Percentiles rank a stretch among this genome's conserved stretches.
Conservation (phyloP, 2,329 filamentous ascomycete species). For the Colletotrichum paranaense region DNA sequence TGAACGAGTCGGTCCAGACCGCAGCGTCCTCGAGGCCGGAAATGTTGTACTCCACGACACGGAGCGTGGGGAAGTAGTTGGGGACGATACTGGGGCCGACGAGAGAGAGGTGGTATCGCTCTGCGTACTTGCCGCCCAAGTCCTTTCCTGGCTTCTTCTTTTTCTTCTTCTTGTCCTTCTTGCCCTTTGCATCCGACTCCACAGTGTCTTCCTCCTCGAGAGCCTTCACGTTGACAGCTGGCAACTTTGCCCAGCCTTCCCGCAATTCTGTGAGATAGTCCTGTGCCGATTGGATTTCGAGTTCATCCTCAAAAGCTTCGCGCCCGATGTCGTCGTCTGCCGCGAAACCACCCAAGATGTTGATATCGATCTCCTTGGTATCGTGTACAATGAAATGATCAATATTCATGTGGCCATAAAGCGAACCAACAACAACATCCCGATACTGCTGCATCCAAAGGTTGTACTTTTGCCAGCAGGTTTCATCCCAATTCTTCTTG, state of each 20-base stretch:
- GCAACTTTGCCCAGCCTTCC: slow-evolving; percentile 80
- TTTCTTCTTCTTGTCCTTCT: slow-evolving; percentile 50
- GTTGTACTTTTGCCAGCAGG: slow-evolving; percentile 97
- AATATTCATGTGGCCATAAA: slow-evolving; percentile 98
- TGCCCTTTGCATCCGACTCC: slow-evolving; percentile 42
- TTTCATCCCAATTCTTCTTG: slow-evolving; percentile 94
- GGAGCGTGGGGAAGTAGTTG: slow-evolving; percentile 89
- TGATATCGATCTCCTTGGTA: slow-evolving; percentile 77
- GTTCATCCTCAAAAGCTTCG: slow-evolving; percentile 58
- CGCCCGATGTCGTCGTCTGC: slow-evolving; percentile 43
- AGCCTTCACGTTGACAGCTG: slow-evolving; percentile 56
- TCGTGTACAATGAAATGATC: slow-evolving; percentile 97
- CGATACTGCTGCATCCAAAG: slow-evolving; percentile 91
- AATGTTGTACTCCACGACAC: slow-evolving; percentile 96
- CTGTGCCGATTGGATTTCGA: slow-evolving; percentile 74
- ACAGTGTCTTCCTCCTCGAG: slow-evolving; percentile 35
- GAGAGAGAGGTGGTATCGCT: slow-evolving; percentile 85
- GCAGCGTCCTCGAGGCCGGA: slow-evolving; percentile 73
- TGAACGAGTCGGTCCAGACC: slow-evolving; percentile 55
- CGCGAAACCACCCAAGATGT: slow-evolving; percentile 48
- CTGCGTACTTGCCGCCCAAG: slow-evolving; percentile 84
- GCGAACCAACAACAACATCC: slow-evolving; percentile 82
- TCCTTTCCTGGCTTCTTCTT: slow-evolving; percentile 59
- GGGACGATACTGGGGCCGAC: slow-evolving; percentile 91
- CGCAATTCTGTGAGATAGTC: slow-evolving; percentile 86